phyloP scores from a whole-genome alignment of 768 basidiomycete genomes.

The Brasilioporus rufonigricans region DNA sequence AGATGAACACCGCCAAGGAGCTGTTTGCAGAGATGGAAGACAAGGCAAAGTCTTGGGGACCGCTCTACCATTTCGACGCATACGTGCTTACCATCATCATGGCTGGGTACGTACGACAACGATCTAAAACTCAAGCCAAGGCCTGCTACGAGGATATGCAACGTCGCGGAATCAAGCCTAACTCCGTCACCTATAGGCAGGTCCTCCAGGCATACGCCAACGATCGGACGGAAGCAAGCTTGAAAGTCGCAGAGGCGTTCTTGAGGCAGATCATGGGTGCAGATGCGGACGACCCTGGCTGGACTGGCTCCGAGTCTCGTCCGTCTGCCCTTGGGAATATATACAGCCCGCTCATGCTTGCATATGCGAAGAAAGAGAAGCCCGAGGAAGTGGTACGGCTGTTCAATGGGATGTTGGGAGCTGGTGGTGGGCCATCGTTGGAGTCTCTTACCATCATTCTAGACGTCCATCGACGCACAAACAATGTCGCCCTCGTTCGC shows the following conservation, averaged over 20 bases:
- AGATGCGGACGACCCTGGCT: slow-evolving; percentile 34
- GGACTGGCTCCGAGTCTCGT: slow-evolving; percentile 41
- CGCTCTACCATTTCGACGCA: slow-evolving; percentile 45
- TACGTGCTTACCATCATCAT: slow-evolving; percentile 75
- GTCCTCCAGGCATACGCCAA: slow-evolving; percentile 64
- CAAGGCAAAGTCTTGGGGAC: slow-evolving; percentile 33
- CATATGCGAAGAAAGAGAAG: slow-evolving; percentile 43
- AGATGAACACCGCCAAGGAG: slow-evolving; percentile 61
- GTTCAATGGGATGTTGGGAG: slow-evolving; percentile 49
- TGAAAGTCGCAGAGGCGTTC: slow-evolving; percentile 66
- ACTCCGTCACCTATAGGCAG: slow-evolving; percentile 62
- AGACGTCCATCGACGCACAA: slow-evolving; percentile 64
- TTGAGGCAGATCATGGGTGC: slow-evolving; percentile 46
- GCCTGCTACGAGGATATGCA: slow-evolving; percentile 72
- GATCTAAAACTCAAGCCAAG: slow-evolving; percentile 54
- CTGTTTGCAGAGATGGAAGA: slow-evolving; percentile 67
- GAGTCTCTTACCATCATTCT: slow-evolving; percentile 63
- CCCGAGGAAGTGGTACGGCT: slow-evolving; percentile 56
- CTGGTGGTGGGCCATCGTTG: slow-evolving; percentile 58
- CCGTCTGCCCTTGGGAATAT: slow-evolving; percentile 50
- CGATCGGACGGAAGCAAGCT: slow-evolving; percentile 45
- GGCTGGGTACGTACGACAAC: slow-evolving; percentile 61
- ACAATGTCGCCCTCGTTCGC: slow-evolving; percentile 52
- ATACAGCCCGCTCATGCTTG: slow-evolving; percentile 59
- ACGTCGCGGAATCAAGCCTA: slow-evolving; percentile 60